Conservation (phyloP, 1,139 yeast genomes). For the Yamadazyma aaseri region DNA sequence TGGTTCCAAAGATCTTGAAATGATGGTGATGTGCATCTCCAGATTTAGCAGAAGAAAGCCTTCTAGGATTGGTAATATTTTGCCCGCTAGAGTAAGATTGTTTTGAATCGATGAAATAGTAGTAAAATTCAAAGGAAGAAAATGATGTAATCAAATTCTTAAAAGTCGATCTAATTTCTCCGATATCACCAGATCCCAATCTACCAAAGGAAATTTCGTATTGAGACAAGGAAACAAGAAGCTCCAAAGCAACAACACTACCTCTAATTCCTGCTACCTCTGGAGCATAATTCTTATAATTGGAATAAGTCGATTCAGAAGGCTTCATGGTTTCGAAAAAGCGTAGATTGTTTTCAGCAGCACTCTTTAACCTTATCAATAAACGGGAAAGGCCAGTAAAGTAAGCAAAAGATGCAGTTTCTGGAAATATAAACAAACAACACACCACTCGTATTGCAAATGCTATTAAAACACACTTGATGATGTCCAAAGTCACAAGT, state of each 20-base stretch:
- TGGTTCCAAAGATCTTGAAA: conserved; percentile 22
- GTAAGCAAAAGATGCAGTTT: conserved; percentile 27
- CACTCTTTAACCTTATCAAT: conserved; percentile 16
- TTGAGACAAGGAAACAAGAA: conserved; percentile 21
- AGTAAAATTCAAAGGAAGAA: conserved; percentile 31
- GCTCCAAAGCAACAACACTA: conserved; percentile 21
- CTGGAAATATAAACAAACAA: conserved; percentile 28
- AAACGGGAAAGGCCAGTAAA: conserved; percentile 19
- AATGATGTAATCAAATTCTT: conserved; percentile 24
- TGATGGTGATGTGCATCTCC: conserved; percentile 15
- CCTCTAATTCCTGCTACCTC: conserved; percentile 22
- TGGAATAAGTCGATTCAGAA: conserved; percentile 24
- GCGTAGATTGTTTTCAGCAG: conserved; percentile 21
- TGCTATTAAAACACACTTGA: conserved; percentile 28
- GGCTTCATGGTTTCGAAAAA: conserved; percentile 30
- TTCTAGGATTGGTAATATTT: conserved; percentile 12
- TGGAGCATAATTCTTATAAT: conserved; percentile 20
- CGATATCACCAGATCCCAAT: conserved; percentile 29
- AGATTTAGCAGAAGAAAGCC: conserved; percentile 13
- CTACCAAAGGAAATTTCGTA: conserved; percentile 30
- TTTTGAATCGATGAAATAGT: conserved; percentile 30
- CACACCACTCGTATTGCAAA: conserved; percentile 21
- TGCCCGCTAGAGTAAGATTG: conserved; percentile 14
- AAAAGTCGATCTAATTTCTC: conserved; percentile 25
- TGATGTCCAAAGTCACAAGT: conserved; percentile 18